Evolutionary conservation across 768 basidiomycete species (phyloP), one percentile per base, ranked within the genome.

Genomic region (Panaeolus cyanescens): DNA sequence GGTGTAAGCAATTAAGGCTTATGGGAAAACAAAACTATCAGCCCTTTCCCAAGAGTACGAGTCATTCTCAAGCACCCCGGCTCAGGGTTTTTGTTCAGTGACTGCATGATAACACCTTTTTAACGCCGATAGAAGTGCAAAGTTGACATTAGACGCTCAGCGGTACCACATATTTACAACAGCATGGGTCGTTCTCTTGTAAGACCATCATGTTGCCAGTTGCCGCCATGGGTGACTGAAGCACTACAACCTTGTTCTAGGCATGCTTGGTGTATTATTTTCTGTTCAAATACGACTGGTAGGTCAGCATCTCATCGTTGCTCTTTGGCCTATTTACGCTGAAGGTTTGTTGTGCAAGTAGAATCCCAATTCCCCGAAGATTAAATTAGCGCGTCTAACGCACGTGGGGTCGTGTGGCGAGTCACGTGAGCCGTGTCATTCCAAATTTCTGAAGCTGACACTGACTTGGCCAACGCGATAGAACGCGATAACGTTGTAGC

Each of bases 331-430:
- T n/a, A n/a, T n/a, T n/a, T n/a, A n/a, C n/a, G n/a, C n/a, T n/a
- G n/a, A n/a, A n/a, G n/a, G n/a, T n/a, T n/a, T n/a, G n/a, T n/a
- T n/a, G n/a, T n/a, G n/a, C n/a, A n/a, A n/a, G n/a, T n/a, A n/a
- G n/a, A n/a, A n/a, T n/a, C n/a, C n/a, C n/a, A n/a, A n/a, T n/a
- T n/a, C 36, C 4, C 36, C 13, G 12, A 12, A 22, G 17, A 19
- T 60, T 55, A 25, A 60, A 60, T 60, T 60, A 60, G 31, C 59
- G 59, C 59, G 59, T 31, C 32, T n/a, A 31, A 28, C 33, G 42
- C 59, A 59, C 54, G 59, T 58, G 20, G 40, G 17, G 30, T 8
- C 20, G 10, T 28, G 17, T 12, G 3, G 17, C 6, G 2, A 13
- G 30, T 58, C 30, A 40, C 56, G 34, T 58, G 30, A 4, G 7